Evolutionary conservation across 306 rosid species (phyloP).

Genomic region (Prunus mongolica): DNA sequence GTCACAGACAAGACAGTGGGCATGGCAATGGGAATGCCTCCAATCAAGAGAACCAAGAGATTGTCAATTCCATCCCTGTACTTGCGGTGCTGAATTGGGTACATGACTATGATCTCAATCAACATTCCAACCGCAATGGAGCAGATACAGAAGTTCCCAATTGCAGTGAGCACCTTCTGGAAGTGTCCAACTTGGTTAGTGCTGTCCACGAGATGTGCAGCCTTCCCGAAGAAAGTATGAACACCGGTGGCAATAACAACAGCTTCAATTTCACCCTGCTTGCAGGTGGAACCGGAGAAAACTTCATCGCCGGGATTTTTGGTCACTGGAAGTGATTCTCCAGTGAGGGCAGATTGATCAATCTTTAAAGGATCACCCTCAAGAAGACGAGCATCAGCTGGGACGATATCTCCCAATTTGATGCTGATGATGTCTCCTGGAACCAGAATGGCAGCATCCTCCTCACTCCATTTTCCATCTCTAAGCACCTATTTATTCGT

Average conservation of each 20-base stretch:
- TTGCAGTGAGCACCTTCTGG: conserved; percentile 88
- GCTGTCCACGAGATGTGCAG: conserved; percentile 97
- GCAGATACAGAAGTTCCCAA: conserved; percentile 95
- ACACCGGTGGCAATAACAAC: conserved; percentile 98
- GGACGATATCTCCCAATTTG: conserved; percentile 91
- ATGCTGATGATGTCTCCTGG: conserved; percentile 95
- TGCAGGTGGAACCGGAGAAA: conserved; percentile 97
- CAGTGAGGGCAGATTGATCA: conserved; percentile 95
- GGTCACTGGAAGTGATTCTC: conserved; percentile 97
- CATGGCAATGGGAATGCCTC: conserved; percentile 99
- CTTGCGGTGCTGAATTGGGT: conserved; percentile 84
- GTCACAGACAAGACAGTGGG: conserved; percentile 98
- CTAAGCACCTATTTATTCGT: conserved; percentile 66
- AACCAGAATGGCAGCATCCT: conserved; percentile 88
- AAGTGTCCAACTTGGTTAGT: conserved; percentile 99
- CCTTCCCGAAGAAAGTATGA: conserved; percentile 97
- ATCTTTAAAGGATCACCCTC: conserved; percentile 95
- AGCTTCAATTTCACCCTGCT: conserved; percentile 97
- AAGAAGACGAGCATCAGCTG: conserved; percentile 99
- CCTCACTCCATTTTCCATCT: conserved; percentile 89
- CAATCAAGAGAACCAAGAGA: conserved; percentile 93
- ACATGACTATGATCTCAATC: conserved; percentile 89
- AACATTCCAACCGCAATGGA: conserved; percentile 93
- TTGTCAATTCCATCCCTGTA: conserved; percentile 91
- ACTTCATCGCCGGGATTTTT: conserved; percentile 89